phyloP scores from a whole-genome alignment of 2,329 filamentous ascomycete genomes.

The Neoscytalidium dimidiatum region DNA sequence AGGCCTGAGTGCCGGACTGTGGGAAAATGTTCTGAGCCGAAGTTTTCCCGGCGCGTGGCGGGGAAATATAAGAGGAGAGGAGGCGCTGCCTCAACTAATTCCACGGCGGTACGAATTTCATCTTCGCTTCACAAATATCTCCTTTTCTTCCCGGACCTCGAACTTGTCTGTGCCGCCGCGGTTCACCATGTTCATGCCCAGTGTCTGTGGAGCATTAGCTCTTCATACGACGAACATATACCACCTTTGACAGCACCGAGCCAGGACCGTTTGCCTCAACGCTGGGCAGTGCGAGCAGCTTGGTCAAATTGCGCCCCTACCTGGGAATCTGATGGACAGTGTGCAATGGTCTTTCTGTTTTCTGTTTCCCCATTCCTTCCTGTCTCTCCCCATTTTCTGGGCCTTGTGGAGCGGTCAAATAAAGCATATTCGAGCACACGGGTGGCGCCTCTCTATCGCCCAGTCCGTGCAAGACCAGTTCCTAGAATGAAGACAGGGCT shows the following conservation, averaged over 20 bases:
- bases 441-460: not conserved
- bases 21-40: not conserved
- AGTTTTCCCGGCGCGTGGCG: not conserved
- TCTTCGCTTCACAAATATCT: not conserved
- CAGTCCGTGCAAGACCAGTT: constrained; percentile 1
- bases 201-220: not conserved
- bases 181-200: not conserved
- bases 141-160: not conserved
- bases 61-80: not conserved
- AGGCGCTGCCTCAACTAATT: not conserved
- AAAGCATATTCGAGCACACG: not conserved
- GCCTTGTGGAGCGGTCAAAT: not conserved
- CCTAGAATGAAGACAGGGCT: constrained; percentile 14
- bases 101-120: not conserved
- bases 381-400: not conserved
- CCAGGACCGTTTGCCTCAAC: not conserved
- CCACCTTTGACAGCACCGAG: not conserved
- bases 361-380: no score
- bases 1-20: not conserved
- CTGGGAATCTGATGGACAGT: not conserved
- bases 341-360: not conserved
- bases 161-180: not conserved
- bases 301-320: no score
- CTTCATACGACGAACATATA: no score
- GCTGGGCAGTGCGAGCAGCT: not conserved